Base-by-base conservation (phyloP, 2,329 filamentous ascomycete genomes). In the Thelonectria rubi region DNA sequence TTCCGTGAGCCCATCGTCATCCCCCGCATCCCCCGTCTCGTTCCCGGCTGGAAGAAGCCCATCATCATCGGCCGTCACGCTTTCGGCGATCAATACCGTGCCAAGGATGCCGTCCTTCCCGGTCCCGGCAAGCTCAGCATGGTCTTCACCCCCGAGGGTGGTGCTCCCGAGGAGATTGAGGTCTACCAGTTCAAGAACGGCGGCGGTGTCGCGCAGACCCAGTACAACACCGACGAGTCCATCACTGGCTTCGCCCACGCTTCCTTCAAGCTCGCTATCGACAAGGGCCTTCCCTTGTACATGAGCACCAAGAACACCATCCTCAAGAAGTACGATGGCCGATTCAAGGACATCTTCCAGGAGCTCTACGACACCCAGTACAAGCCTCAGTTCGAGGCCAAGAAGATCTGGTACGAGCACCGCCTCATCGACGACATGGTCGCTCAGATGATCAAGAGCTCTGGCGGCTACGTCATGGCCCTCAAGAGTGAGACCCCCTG, bases 231-330 rank as follows among this genome's bases (percentile, higher is more conserved):
- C 24, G 90, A 95, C 74, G 95, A 97, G 78, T 95, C 91, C 76
- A 99, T 99, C 79, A 82, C 84, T 57, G 95, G 95, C 64, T 99
- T 99, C 75, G 95, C 95, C 59, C 95, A 98, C 77, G 91, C 95
- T 65, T 94, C 90, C 71, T 98, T 99, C 88, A 97, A 97, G 88
- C 88, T 97, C 70, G 94, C 95, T 34, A 82, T 98, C 47, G 84
- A 88, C 79, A 95, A 97, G 87, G 84, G 84, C 66, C 84, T 97
- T 69, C 95, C 95, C n/a, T 85, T 99, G 74, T 99, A 98, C 85
- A 96, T 98, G 94, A 97, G 93, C 86, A 99, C 95, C 81, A 99
- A 99, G 91, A 98, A 98, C 86, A 99, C 95, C 72, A 99, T 99
- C 73, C 84, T 99, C 71, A 99, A 99, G 86, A 94, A 94, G 80